Base-by-base conservation (phyloP, 768 basidiomycete species). In the Mycena epipterygia region DNA sequence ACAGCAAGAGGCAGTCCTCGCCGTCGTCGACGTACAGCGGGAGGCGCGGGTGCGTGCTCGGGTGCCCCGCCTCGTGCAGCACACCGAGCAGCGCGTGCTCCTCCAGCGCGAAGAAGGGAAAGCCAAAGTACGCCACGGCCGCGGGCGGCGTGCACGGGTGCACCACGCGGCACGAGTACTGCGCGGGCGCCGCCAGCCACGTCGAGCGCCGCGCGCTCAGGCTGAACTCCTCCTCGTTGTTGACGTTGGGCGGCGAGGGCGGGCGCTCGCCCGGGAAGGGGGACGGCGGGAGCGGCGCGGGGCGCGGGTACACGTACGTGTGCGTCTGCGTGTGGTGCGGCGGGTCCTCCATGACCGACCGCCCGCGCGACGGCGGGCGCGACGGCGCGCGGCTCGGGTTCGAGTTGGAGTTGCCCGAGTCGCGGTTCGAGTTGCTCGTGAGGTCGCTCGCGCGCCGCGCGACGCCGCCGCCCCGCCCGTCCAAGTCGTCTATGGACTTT, bases 1-100 rank as follows among this genome's bases (percentile, higher is more conserved):
- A 93, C 29, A 95, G 85, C 61, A 95, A 80, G 70, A 95, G 81
- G 80, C 94, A 95, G 74, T 95, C 94, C 72, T 94, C 94, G 1
- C 88, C 88, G 62, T 88, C 87, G 73, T 95, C 94, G 57, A 95
- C 91, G 74, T 91, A 90, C 64, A 95, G 76, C 3, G 94, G 94
- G 46, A 95, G 81, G 73, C 92, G 89, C 5, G 87, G 85, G 75
- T 94, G 93, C 25, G 88, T 85, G 63, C 90, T 90, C 17, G 94
- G 94, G 76, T 95, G 94, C 1, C 94, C 94, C 0, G 89, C 89
- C 78, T 95, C 94, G 72, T 90, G 87, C 58, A 95, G 79, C 9
- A 95, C 89, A 42, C 90, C 88, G 56, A 89, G 90, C 39, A 89
- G 76, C 39, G 92, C 89, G 5, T 88, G 90, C 35, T 88, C 85